Percentiles rank a stretch among this genome's conserved stretches.
These are phyloP conservation scores for Xenosphaeropsis pyriputrescens DNA, from an alignment of 2,329 filamentous ascomycete genomes.

Conservation along the genomic window DNA sequence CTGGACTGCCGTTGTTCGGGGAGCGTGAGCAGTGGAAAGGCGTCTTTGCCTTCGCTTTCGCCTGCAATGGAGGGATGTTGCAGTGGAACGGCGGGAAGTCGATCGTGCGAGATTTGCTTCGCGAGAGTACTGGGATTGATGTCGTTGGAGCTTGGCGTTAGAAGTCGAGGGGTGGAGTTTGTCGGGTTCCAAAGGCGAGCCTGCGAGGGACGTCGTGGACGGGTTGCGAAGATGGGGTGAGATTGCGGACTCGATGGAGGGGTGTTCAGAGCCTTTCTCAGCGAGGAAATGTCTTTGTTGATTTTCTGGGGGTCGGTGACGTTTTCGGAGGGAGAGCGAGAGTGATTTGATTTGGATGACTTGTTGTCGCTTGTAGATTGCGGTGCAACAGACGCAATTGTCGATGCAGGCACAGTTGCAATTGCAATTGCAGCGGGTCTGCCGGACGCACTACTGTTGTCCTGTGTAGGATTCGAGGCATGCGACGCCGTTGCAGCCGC, in stretches of 20 bases:
- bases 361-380: too few species aligned
- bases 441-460: background rate
- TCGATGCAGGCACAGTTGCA: background rate
- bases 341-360: too few species aligned
- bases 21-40: slow-evolving; percentile 38
- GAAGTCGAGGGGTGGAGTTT: slow-evolving; percentile 41
- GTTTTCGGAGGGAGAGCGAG: too few species aligned
- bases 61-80: slow-evolving; percentile 14
- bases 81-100: slow-evolving; percentile 14
- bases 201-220: slow-evolving; percentile 14
- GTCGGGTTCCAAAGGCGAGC: slow-evolving; percentile 42
- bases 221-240: slow-evolving; percentile 3
- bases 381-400: too few species aligned
- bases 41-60: slow-evolving; percentile 21
- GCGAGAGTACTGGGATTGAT: slow-evolving; percentile 14
- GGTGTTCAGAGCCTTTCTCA: background rate
- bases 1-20: slow-evolving; percentile 39
- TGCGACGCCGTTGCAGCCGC: background rate
- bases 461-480: background rate
- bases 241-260: background rate
- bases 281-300: too few species aligned
- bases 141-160: slow-evolving; percentile 26
- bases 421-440: background rate
- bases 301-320: too few species aligned
- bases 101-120: slow-evolving; percentile 7